Evolutionary conservation across 2,329 filamentous ascomycete species (phyloP).

Genomic region (Alternaria solani): DNA sequence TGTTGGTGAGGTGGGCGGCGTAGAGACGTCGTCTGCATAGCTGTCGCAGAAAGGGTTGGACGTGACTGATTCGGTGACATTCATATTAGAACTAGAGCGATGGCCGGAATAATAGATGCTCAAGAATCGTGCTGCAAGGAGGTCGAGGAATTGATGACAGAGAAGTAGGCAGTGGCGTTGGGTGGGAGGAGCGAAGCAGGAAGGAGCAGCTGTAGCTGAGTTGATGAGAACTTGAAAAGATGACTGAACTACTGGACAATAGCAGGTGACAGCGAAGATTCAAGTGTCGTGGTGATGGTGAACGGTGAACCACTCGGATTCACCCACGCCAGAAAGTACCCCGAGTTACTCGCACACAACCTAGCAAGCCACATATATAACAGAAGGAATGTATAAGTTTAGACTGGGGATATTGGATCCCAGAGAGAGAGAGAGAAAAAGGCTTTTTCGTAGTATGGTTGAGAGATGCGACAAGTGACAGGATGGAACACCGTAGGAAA

Average conservation of each 20-base stretch:
- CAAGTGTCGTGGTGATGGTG: conserved; percentile 9
- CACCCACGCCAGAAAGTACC: neutral
- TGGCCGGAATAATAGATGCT: neutral
- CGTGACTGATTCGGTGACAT: neutral
- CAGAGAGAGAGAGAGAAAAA: neutral
- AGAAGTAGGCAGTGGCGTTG: neutral
- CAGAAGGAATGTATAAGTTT: neutral
- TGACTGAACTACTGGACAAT: neutral
- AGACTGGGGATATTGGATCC: neutral
- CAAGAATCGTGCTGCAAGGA: neutral
- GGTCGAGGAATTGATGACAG: neutral
- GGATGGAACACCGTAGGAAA: neutral
- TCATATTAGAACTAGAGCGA: neutral
- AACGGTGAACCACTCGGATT: conserved; percentile 5
- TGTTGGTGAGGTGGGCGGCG: conserved; percentile 1
- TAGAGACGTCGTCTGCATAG: conserved; percentile 6
- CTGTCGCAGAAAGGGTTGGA: conserved; percentile 21
- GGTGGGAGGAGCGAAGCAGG: neutral
- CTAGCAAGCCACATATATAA: neutral
- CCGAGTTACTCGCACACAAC: neutral
- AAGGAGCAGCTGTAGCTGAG: neutral
- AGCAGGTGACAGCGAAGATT: conserved; percentile 7
- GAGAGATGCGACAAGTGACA: neutral
- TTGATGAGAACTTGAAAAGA: neutral
- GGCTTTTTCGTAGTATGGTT: neutral